Evolutionary conservation across 495 filamentous ascomycete genomes (phyloP), one percentile per base, ranked within the genome.

Genomic region (Margaritispora aquatica): DNA sequence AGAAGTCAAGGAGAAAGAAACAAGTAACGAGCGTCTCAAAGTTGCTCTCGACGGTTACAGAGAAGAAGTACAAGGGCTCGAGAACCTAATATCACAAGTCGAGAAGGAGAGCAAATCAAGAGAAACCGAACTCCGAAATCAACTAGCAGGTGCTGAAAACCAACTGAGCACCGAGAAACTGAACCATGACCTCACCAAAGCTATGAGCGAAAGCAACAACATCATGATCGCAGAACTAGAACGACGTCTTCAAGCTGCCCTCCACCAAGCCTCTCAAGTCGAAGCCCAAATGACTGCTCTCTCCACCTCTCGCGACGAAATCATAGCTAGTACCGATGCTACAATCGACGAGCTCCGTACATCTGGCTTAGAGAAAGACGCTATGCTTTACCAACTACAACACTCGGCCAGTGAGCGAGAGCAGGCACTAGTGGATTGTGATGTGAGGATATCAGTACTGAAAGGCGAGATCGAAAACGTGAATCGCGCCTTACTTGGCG

Each of bases 41-140:
- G 65, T 71, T 24, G 86, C 88, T 0, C 76, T 89, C 0, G 75
- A 81, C 19, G 76, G 76, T 13, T 92, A 92, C 64, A 75, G 79
- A 9, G 69, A 76, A 8, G 90, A 95, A 55, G 75, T 89, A 2
- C 73, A 72, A 19, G 74, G 78, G 49, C 76, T 91, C 0, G 85
- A 91, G 67, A 59, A 66, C 1, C 73, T 90, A 8, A 79, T 91
- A 36, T 74, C 71, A 24, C 68, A 68, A 0, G 69, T 90, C 55
- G 88, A 92, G 62, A 62, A 67, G 11, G 80, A 88, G 26, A 78
- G 84, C 22, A 36, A 65, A 0, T 65, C 60, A 1, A 59, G 63
- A 3, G 54, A 74, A 68, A 38, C 64, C 65, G 17, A 60, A 60
- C n/a, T 73, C 71, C 48, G 61, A 36, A 1, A 61, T 69, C 55